A percentile compares a stretch with the other conserved stretches of the same genome.
These are phyloP conservation scores for Ceratocystis eucalypticola DNA, from an alignment of 2,329 filamentous ascomycete species.

Conservation along the genomic window DNA sequence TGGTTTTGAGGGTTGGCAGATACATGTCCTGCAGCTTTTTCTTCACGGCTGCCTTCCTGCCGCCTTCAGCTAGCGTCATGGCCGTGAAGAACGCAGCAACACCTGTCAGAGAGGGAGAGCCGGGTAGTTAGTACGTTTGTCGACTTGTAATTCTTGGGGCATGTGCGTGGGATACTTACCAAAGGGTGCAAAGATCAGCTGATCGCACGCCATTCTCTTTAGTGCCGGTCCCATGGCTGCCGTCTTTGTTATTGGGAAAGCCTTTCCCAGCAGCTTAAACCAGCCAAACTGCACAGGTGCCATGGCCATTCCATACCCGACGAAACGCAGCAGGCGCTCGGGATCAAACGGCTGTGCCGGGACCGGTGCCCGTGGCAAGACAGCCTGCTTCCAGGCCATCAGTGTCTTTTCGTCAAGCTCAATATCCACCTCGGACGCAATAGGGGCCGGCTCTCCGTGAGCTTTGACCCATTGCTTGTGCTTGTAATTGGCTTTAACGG, in stretches of 20 bases:
- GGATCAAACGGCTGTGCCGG: conserved; percentile 65
- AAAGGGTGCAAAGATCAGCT: conserved; percentile 82
- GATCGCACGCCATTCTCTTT: conserved; percentile 85
- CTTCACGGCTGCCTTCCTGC: conserved; percentile 62
- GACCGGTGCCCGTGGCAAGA: conserved; percentile 37
- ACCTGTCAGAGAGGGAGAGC: background rate
- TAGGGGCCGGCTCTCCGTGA: conserved; percentile 25
- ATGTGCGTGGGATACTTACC: conserved; percentile 25
- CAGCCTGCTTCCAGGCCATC: conserved; percentile 48
- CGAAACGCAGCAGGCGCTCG: conserved; percentile 84
- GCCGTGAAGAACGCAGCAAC: conserved; percentile 82
- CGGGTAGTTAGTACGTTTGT: conserved; percentile 25
- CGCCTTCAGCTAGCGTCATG: conserved; percentile 93
- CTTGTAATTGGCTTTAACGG: conserved; percentile 55
- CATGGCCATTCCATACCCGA: conserved; percentile 96
- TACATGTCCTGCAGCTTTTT: conserved; percentile 91
- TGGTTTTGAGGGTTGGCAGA: conserved; percentile 84
- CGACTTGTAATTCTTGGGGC: background rate
- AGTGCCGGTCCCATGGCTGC: conserved; percentile 62
- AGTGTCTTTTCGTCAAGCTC: conserved; percentile 74
- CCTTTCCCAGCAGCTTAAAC: conserved; percentile 72
- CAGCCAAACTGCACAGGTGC: conserved; percentile 89
- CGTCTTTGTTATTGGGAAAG: conserved; percentile 73
- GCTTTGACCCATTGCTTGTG: conserved; percentile 54
- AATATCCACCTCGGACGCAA: conserved; percentile 4